Percentiles rank a stretch among this genome's conserved stretches.
These are phyloP conservation scores for Suillus placidus DNA, from an alignment of 768 basidiomycete genomes.

Conservation along the genomic window DNA sequence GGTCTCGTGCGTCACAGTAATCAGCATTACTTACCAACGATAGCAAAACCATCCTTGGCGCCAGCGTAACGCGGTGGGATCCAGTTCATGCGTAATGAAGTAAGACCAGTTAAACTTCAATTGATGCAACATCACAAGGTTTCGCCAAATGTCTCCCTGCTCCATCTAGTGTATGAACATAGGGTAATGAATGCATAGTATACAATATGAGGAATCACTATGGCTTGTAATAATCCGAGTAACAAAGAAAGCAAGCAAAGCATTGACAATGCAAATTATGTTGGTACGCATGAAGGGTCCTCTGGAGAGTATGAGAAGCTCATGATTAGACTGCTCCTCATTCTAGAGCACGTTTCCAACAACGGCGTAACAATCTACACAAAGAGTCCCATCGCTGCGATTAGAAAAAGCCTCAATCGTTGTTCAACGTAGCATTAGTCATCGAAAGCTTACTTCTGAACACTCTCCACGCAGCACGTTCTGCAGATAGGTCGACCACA, in stretches of 20 bases:
- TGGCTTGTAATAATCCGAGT: neutral
- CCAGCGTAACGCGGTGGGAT: neutral
- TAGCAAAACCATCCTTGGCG: neutral
- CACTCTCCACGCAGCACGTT: conserved; percentile 39
- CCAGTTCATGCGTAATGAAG: neutral
- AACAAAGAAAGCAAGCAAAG: conserved; percentile 6
- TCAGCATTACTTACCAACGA: neutral
- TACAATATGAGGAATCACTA: conserved; percentile 9
- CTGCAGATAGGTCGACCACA: conserved; percentile 40
- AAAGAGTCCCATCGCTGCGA: conserved; percentile 34
- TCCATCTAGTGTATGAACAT: neutral
- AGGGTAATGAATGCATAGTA: conserved; percentile 4
- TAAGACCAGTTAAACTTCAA: neutral
- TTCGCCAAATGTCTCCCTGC: neutral
- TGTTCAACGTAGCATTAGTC: neutral
- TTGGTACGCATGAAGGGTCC: neutral
- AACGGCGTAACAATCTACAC: conserved; percentile 34
- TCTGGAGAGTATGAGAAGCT: neutral
- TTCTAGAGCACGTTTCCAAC: conserved; percentile 12
- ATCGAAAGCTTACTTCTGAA: conserved; percentile 33
- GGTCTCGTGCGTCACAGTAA: neutral
- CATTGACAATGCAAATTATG: neutral
- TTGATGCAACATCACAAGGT: neutral
- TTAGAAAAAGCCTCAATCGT: neutral
- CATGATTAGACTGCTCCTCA: neutral